Base-by-base conservation (phyloP, 176 grass and related monocot genomes). In the Oryza australiensis region DNA sequence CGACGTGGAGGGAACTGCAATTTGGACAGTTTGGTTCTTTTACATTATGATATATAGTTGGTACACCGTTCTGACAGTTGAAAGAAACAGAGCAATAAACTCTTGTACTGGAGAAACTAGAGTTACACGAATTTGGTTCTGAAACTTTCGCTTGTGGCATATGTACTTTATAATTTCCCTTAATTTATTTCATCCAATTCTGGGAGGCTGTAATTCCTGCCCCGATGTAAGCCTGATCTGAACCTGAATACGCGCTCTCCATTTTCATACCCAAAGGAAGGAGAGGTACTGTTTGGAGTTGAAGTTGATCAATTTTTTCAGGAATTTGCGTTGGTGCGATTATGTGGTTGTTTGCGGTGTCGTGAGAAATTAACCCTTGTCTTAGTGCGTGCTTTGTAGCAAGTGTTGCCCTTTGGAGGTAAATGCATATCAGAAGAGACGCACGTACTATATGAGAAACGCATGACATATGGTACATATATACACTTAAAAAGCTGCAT, bases 81-180 rank as follows among this genome's bases (percentile, higher is more conserved):
- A 64, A 64, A 46, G 45, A 60, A 11, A 60, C 76, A 68, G 42
- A 75, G 62, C 64, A 84, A 84, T 80, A 88, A 88, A 49, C 60
- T 49, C 26, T 63, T 14, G 45, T 22, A 46, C 20, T n/a, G 73
- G 26, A 34, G 85, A 76, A 76, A 23, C n/a, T 10, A 24, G 20
- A 12, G 3, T 26, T 41, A 55, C 23, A 66, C 69, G 2, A 11
- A 3, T 41, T 66, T 57, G 74, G 66, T 18, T 24, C 66, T 24
- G 72, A 63, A 64, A 23, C 48, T 37, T 41, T 72, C 14, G 20
- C 72, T 26, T 30, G 68, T 68, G 62, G 34, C 80, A 40, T 73
- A 40, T 73, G 53, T 77, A 78, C 68, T 60, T 26, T 73, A 73
- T 55, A 55, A 37, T 20, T 55, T n/a, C 2, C 14, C 22, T 15